Evolutionary conservation across 1,284 basidiomycete species (phyloP), one percentile per base, ranked within the genome.

Genomic region (Sphaerobolus stellatus): DNA sequence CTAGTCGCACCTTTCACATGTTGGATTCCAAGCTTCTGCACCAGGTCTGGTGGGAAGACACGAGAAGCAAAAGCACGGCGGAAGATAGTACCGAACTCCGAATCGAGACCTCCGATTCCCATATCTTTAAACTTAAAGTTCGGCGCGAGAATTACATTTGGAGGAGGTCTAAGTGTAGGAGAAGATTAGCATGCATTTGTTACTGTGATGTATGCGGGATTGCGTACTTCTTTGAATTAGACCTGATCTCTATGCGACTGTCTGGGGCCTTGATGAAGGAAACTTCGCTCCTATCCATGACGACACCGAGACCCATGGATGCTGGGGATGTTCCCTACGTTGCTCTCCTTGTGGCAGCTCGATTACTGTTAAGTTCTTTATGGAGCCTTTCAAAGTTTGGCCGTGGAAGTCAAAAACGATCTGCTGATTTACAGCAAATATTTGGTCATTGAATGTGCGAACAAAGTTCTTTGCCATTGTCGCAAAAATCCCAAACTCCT

Each of bases 101-200:
- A 79, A 71, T 99, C 97, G 38, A 99, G 79, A 68, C 97, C 97
- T 68, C 97, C 97, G 65, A 99, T 98, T 25, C 97, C 97, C 96
- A 99, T 99, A 71, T 99, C 97, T 68, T 98, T 92, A 62, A 99
- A 99, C 72, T 97, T 98, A 84, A 99, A 99, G 75, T 98, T 98
- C 2, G 97, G 94, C 1, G 94, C 89, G 8, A 99, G 80, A 64
- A 99, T 98, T 0, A 96, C 94, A 68, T 98, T 99, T 13, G 94
- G 85, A 4, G 94, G 86, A 1, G 92, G 84, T 64, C 92, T 93
- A 58, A 11, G 14, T 31, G 49, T 24, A 20, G n/a, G 48, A 50
- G n/a, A n/a, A n/a, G n/a, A n/a, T n/a, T n/a, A n/a, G n/a, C n/a
- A 30, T 7, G 48, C 13, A 31, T 40, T 47, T 40, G 13, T 18